phyloP scores from a whole-genome alignment of 2,329 filamentous ascomycete species.

The Macrophomina pseudophaseolina region DNA sequence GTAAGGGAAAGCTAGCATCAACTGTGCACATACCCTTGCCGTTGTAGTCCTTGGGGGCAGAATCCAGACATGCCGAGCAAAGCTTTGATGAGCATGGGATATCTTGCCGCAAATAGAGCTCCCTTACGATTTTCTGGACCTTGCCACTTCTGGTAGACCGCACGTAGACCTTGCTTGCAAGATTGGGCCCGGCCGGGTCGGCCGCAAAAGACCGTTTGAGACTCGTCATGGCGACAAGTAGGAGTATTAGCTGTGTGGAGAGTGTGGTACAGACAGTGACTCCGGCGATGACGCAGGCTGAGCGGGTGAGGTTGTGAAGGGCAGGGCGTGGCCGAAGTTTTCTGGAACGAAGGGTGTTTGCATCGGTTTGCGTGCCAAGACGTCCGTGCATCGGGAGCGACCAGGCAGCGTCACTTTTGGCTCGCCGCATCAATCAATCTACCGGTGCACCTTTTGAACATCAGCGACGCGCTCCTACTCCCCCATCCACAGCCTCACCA shows the following conservation, averaged over 20 bases:
- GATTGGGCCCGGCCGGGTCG: conserved; percentile 68
- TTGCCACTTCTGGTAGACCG: conserved; percentile 94
- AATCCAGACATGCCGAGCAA: conserved; percentile 75
- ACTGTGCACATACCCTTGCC: conserved; percentile 65
- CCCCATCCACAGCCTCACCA: neutral
- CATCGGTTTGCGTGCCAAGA: conserved; percentile 21
- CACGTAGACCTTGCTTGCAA: conserved; percentile 95
- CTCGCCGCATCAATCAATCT: neutral
- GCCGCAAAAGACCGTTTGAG: conserved; percentile 62
- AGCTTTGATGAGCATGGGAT: conserved; percentile 96
- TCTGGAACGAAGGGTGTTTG: conserved; percentile 24
- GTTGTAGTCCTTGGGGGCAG: conserved; percentile 78
- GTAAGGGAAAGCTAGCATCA: conserved; percentile 31
- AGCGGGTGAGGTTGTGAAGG: conserved; percentile 4
- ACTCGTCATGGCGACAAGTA: conserved; percentile 58
- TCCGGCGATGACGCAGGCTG: neutral
- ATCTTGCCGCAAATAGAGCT: conserved; percentile 93
- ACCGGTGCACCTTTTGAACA: too few species aligned
- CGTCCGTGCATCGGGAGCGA: neutral
- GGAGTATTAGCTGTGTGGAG: neutral
- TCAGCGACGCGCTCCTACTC: neutral
- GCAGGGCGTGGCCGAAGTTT: conserved; percentile 17
- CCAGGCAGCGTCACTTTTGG: conserved; percentile 19
- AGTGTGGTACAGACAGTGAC: neutral
- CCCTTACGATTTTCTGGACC: conserved; percentile 97